Conservation (phyloP, 108 stramenopile genomes). For the Nitzschia sp. region DNA sequence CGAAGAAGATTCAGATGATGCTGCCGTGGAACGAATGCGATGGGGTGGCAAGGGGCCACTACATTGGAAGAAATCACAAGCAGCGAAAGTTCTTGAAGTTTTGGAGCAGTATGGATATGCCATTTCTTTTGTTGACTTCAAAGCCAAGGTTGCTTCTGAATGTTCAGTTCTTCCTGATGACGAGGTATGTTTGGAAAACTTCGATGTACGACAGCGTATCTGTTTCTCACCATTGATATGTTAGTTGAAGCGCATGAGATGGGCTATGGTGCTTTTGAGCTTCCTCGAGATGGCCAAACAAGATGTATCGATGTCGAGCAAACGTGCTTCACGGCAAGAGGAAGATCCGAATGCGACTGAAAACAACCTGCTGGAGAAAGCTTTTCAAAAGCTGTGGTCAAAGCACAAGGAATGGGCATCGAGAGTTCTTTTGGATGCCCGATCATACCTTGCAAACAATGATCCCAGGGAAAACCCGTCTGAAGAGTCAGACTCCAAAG, state of each 20-base stretch:
- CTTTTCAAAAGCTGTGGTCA: conserved; percentile 35
- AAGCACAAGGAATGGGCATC: conserved; percentile 40
- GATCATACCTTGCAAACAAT: conserved; percentile 39
- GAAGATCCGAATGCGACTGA: conserved; percentile 38
- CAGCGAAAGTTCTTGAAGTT: conserved; percentile 42
- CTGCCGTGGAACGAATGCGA: conserved; percentile 33
- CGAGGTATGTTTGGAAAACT: conserved; percentile 14
- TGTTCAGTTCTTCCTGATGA: conserved; percentile 5
- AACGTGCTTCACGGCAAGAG: conserved; percentile 35
- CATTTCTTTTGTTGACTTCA: conserved; percentile 52
- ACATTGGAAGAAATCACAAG: conserved; percentile 59
- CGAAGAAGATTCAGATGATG: conserved; percentile 38
- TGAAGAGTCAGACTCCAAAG: not conserved
- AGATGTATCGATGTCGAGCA: conserved; percentile 33
- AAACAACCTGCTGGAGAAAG: conserved; percentile 4
- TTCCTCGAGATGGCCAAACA: conserved; percentile 65
- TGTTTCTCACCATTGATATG: not conserved
- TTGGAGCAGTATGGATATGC: conserved; percentile 63
- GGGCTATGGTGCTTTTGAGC: conserved; percentile 57
- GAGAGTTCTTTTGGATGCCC: conserved; percentile 46
- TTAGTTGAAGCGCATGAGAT: conserved; percentile 72
- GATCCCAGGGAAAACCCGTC: conserved; percentile 26
- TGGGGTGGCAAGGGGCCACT: conserved; percentile 54
- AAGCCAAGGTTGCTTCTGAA: conserved; percentile 9
- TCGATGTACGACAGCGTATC: not conserved